A percentile compares a stretch with the other conserved stretches of the same genome.
Conservation (phyloP, 1,284 basidiomycete species). For the Leccinum huronense region DNA sequence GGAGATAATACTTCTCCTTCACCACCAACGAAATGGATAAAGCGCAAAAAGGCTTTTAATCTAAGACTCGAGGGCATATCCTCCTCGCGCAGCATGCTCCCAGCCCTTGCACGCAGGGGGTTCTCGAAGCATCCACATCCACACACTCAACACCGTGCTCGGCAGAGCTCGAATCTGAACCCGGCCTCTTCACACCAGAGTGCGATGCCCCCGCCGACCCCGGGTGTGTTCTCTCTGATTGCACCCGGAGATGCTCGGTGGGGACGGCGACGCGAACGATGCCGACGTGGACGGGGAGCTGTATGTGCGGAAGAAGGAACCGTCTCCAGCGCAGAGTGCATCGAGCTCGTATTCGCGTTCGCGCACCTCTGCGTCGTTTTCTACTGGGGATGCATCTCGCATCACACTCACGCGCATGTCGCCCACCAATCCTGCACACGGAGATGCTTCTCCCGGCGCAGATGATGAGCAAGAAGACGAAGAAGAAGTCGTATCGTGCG, state of each 20-base stretch:
- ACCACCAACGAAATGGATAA: slow-evolving; percentile 38
- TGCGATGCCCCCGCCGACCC: slow-evolving; percentile 16
- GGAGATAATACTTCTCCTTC: slow-evolving; percentile 28
- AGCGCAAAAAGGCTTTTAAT: slow-evolving; percentile 49
- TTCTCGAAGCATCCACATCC: slow-evolving; percentile 29
- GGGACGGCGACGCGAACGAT: slow-evolving; percentile 41
- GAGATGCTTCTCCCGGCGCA: slow-evolving; percentile 26
- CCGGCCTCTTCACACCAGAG: slow-evolving; percentile 31
- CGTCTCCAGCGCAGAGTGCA: slow-evolving; percentile 34
- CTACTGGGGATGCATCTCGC: slow-evolving; percentile 31
- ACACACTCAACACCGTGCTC: slow-evolving; percentile 31
- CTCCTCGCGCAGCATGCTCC: slow-evolving; percentile 28
- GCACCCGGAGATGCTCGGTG: neutral
- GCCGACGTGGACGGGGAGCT: slow-evolving; percentile 60
- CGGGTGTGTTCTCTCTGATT: slow-evolving; percentile 4
- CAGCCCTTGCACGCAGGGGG: slow-evolving; percentile 26
- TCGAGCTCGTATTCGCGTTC: slow-evolving; percentile 58
- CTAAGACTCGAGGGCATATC: slow-evolving; percentile 48
- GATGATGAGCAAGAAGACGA: slow-evolving; percentile 21
- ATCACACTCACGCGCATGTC: slow-evolving; percentile 21
- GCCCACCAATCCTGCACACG: slow-evolving; percentile 26
- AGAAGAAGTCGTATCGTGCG: neutral
- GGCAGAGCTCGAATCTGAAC: slow-evolving; percentile 35
- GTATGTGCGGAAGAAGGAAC: slow-evolving; percentile 44
- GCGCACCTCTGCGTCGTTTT: slow-evolving; percentile 52